phyloP scores from a whole-genome alignment of 495 filamentous ascomycete species.

The Xylaria castorea region DNA sequence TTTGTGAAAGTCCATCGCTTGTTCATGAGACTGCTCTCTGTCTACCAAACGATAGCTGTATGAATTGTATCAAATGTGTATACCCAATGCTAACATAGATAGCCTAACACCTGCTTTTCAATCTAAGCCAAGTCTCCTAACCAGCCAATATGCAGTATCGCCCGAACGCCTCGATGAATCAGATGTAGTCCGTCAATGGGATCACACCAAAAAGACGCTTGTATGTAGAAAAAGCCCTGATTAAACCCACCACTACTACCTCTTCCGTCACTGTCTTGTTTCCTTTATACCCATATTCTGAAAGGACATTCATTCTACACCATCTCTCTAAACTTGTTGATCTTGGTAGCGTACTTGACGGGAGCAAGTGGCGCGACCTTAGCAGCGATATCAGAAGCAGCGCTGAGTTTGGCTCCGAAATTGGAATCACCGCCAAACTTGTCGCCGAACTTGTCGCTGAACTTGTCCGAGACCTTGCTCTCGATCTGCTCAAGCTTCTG shows the following conservation, averaged over 20 bases:
- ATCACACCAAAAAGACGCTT: conserved; percentile 5
- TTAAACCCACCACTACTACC: conserved; percentile 1
- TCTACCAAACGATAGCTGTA: not conserved
- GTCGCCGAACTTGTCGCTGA: conserved; percentile 22
- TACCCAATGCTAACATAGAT: not conserved
- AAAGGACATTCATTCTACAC: conserved; percentile 12
- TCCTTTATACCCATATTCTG: not conserved
- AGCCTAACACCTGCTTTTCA: not conserved
- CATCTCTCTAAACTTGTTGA: conserved; percentile 18
- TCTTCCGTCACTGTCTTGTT: not conserved
- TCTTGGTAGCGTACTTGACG: conserved; percentile 1
- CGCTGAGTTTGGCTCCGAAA: not conserved
- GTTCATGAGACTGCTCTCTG: not conserved
- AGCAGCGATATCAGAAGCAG: conserved; percentile 13
- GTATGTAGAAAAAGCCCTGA: not conserved
- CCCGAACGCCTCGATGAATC: conserved; percentile 11
- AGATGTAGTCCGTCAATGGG: not conserved
- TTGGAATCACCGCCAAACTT: conserved; percentile 5
- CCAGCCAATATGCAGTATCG: conserved; percentile 6
- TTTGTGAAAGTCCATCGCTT: not conserved
- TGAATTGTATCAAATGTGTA: not conserved
- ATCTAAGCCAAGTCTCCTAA: not conserved
- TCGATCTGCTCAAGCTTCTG: conserved; percentile 35
- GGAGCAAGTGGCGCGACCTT: conserved; percentile 13
- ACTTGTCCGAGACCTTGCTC: conserved; percentile 31